Evolutionary conservation across 139 green algal genomes (phyloP).

Genomic region (Coccomyxa sp.): DNA sequence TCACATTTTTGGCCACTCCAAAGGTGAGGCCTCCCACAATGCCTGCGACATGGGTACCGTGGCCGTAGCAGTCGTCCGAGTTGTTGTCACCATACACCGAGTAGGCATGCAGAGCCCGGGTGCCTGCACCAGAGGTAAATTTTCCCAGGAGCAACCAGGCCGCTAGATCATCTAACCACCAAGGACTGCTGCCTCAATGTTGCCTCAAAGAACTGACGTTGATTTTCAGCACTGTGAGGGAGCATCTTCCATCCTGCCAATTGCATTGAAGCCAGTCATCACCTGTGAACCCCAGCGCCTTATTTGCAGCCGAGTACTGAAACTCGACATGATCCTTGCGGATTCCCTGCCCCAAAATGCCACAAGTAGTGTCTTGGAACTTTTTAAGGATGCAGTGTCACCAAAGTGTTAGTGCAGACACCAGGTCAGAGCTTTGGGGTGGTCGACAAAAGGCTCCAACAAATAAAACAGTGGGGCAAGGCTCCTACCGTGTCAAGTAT

Average conservation of each 20-base stretch:
- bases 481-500: slow-evolving; percentile 58
- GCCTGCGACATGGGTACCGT: slow-evolving; percentile 66
- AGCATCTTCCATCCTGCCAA: too few relatives aligned
- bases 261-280: neutral
- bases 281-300: neutral
- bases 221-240: too few relatives aligned
- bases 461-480: neutral
- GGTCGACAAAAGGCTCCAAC: neutral
- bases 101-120: slow-evolving; percentile 12
- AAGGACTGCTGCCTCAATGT: neutral
- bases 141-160: too few relatives aligned
- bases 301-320: slow-evolving; percentile 11
- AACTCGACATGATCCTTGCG: slow-evolving; percentile 22
- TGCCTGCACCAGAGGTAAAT: neutral
- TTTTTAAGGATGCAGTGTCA: neutral
- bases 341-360: slow-evolving; percentile 14
- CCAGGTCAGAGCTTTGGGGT: too few relatives aligned
- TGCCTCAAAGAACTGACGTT: neutral
- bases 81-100: slow-evolving; percentile 23
- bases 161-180: too few relatives aligned
- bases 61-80: slow-evolving; percentile 64
- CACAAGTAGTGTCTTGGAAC: too few relatives aligned
- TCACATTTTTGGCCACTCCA: slow-evolving; percentile 67
- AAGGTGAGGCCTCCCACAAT: slow-evolving; percentile 51
- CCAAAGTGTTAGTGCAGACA: neutral